Evolutionary conservation across 768 basidiomycete species (phyloP), one percentile per base, ranked within the genome.

Genomic region (Trametes maxima): DNA sequence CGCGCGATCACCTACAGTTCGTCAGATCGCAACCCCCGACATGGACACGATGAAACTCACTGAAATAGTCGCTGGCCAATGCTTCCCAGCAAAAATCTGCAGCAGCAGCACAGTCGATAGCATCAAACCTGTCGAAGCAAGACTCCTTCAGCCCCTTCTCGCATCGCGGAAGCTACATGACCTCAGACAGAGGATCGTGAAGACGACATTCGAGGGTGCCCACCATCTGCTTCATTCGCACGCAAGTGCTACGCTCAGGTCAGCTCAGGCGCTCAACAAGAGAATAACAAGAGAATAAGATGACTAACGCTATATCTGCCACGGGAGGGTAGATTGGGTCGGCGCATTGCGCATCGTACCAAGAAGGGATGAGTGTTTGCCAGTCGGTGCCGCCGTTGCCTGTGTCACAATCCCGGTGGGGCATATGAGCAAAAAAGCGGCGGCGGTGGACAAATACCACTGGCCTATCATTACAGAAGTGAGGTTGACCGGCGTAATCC

Each of bases 321-420:
- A 84, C 69, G 4, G 83, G 85, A 28, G 70, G 72, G 28, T 82
- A 70, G 12, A 82, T 82, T 0, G 69, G 6, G 82, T 81, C 60
- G 19, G 53, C 54, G 48, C 89, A 90, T 25, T 76, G 74, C 72
- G 88, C 80, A 54, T 86, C 83, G 61, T 82, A 74, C 59, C 79
- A 81, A 3, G 80, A 76, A 5, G 74, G 65, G 2, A 63, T 53
- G 76, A 81, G 73, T 1, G 74, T 75, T 53, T 65, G 68, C 51
- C 65, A 75, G 65, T 82, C 78, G 0, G 76, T 78, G 44, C 76
- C 66, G 19, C 81, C 82, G 33, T 82, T 83, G 16, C 80, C 80
- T 77, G 45, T 3, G 8, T 33, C 28, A 8, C 28, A 17, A 35
- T 40, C 7, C 33, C 19, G 60, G 36, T 40, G 54, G 49, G 12